Percentiles rank a stretch among this genome's conserved stretches.
These are phyloP conservation scores for Podosphaera xanthii DNA, from an alignment of 2,329 filamentous ascomycete genomes.

Conservation along the genomic window DNA sequence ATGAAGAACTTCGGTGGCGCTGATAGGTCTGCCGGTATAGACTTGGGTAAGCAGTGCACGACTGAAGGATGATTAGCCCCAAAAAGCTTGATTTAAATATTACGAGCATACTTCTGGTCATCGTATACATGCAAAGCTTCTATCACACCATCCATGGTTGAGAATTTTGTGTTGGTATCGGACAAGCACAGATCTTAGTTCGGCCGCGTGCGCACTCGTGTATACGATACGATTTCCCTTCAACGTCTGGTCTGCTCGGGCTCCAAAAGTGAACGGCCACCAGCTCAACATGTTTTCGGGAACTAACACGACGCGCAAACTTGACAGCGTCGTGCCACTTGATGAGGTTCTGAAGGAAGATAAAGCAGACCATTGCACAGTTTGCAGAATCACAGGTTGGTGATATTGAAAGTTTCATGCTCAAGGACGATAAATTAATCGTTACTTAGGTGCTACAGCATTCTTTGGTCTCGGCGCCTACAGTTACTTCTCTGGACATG, in stretches of 20 bases:
- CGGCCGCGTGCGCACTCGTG: conserved; percentile 5
- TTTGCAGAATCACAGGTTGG: conserved; percentile 15
- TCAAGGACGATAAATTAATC: background rate
- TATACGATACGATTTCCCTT: no score
- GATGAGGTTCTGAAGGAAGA: conserved; percentile 11
- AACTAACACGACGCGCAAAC: conserved; percentile 5
- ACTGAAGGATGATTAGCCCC: conserved; percentile 24
- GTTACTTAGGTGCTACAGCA: conserved; percentile 39
- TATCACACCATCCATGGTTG: conserved; percentile 60
- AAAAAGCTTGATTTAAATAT: conserved; percentile 3
- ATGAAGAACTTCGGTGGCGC: conserved; percentile 53
- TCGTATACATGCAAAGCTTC: conserved; percentile 95
- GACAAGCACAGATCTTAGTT: background rate
- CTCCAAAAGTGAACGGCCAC: background rate
- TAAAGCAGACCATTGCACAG: conserved; percentile 19
- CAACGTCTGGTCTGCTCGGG: background rate
- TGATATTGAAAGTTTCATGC: background rate
- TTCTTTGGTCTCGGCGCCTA: conserved; percentile 57
- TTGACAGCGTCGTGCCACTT: conserved; percentile 11
- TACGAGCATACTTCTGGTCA: conserved; percentile 55
- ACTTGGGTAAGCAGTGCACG: conserved; percentile 69
- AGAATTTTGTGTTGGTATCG: background rate
- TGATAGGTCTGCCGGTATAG: conserved; percentile 63
- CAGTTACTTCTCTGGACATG: conserved; percentile 53
- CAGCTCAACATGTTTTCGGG: background rate